Percentiles rank a stretch among this genome's conserved stretches.
phyloP scores from a whole-genome alignment of 2,329 filamentous ascomycete species.

The Didymella lethalis region DNA sequence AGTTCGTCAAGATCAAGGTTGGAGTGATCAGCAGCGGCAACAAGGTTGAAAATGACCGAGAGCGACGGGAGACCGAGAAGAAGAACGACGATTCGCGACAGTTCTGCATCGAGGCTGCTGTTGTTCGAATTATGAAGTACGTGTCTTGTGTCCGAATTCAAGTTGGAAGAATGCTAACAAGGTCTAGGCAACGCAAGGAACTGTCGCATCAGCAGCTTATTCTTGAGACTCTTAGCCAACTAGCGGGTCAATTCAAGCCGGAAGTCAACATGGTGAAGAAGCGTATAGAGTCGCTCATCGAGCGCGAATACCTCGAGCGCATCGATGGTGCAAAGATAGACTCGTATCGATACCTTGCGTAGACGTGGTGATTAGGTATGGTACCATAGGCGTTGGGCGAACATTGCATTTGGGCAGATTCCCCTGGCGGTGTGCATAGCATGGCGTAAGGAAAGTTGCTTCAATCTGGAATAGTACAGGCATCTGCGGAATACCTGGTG shows the following conservation, averaged over 20 bases:
- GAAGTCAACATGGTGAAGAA: conserved; percentile 81
- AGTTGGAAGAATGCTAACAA: conserved; percentile 26
- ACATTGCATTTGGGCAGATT: conserved; percentile 23
- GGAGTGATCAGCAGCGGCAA: conserved; percentile 81
- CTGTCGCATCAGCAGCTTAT: conserved; percentile 74
- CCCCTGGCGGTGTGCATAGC: conserved; percentile 15
- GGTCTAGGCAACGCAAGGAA: conserved; percentile 73
- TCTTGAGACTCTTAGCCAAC: conserved; percentile 74
- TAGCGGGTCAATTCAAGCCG: conserved; percentile 74
- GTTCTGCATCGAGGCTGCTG: conserved; percentile 76
- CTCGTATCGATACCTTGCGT: conserved; percentile 77
- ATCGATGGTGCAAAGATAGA: conserved; percentile 70
- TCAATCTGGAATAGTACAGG: conserved; percentile 6
- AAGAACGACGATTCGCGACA: conserved; percentile 76
- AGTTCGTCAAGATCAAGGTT: conserved; percentile 86
- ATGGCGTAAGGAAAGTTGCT: conserved; percentile 16
- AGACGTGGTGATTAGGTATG: conserved; percentile 19
- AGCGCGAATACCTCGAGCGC: conserved; percentile 79
- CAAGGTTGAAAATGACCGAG: conserved; percentile 78
- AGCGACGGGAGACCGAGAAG: conserved; percentile 74
- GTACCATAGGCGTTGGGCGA: conserved; percentile 19
- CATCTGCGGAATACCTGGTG: conserved; percentile 4
- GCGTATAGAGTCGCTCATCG: conserved; percentile 79
- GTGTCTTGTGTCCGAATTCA: conserved; percentile 42
- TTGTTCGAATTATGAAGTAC: conserved; percentile 88